These are phyloP conservation scores for Fusarium pseudoanthophilum DNA, from an alignment of 2,329 filamentous ascomycete species.

Conservation along the genomic window DNA sequence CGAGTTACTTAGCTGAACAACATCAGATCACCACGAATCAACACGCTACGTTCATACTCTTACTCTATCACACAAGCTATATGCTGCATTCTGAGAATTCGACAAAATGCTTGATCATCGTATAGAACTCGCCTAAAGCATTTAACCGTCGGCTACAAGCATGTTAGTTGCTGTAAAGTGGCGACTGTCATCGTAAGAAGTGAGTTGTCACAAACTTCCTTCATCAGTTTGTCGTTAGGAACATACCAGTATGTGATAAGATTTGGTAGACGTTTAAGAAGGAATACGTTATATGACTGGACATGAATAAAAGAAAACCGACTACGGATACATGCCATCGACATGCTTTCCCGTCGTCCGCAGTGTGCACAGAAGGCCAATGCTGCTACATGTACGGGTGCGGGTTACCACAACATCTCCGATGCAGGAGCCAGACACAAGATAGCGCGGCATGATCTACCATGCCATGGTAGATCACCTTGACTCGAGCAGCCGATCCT, in stretches of 20 bases:
- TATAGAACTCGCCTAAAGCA: slow-evolving; percentile 20
- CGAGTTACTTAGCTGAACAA: not conserved
- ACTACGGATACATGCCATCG: slow-evolving; percentile 12
- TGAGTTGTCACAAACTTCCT: slow-evolving; percentile 17
- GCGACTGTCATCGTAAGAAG: slow-evolving; percentile 3
- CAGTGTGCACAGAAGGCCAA: not conserved
- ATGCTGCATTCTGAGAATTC: not conserved
- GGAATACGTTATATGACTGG: no score
- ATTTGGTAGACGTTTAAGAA: not conserved
- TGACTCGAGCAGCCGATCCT: slow-evolving; percentile 36
- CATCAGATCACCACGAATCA: slow-evolving; percentile 23
- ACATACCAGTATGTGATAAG: slow-evolving; percentile 14
- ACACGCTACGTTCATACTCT: not conserved
- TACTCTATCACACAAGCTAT: not conserved
- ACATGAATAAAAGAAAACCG: not conserved
- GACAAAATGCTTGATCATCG: slow-evolving; percentile 26
- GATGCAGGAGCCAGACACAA: slow-evolving; percentile 20
- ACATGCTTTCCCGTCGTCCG: slow-evolving; percentile 2
- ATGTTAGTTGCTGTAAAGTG: slow-evolving; percentile 6
- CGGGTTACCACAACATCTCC: slow-evolving; percentile 19
- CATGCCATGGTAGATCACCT: slow-evolving; percentile 16
- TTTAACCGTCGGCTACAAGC: slow-evolving; percentile 27
- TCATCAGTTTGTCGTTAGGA: not conserved
- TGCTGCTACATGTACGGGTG: not conserved
- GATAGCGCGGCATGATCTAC: slow-evolving; percentile 20